Conservation (phyloP, 176 grass and related monocot genomes). For the Alopecurus myosuroides region DNA sequence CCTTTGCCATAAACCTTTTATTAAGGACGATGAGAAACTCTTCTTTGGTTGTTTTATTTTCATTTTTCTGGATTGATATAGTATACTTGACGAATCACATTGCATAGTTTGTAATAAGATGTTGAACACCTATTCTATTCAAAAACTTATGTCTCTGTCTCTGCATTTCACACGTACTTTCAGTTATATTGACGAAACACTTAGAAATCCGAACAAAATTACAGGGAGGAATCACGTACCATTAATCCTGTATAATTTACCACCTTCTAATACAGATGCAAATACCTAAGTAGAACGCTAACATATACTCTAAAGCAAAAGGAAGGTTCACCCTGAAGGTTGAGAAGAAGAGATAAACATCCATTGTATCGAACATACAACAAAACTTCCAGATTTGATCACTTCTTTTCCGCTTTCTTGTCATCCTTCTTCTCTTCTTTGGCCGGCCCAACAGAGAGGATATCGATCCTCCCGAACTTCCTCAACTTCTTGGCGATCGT, state of each 20-base stretch:
- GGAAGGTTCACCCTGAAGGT: not conserved
- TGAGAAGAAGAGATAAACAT: not conserved
- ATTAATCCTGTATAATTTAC: not conserved
- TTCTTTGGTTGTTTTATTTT: no score
- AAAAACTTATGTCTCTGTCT: not conserved
- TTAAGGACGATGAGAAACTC: no score
- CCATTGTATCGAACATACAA: not conserved
- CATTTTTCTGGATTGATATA: no score
- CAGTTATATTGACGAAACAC: not conserved
- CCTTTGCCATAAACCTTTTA: no score
- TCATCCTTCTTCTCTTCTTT: slow-evolving; percentile 84
- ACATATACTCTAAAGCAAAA: not conserved
- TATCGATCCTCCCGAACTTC: slow-evolving; percentile 74
- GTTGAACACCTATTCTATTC: no score
- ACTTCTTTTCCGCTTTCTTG: slow-evolving; percentile 65
- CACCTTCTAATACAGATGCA: not conserved
- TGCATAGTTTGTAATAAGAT: no score
- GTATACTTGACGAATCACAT: no score
- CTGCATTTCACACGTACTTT: not conserved
- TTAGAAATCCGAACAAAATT: not conserved
- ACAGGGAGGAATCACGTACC: not conserved
- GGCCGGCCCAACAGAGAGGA: slow-evolving; percentile 67
- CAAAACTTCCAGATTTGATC: not conserved
- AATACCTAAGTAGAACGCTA: not conserved
- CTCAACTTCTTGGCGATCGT: slow-evolving; percentile 66